phyloP scores from a whole-genome alignment of 1,284 basidiomycete species.

The Cutaneotrichosporon arboriforme region DNA sequence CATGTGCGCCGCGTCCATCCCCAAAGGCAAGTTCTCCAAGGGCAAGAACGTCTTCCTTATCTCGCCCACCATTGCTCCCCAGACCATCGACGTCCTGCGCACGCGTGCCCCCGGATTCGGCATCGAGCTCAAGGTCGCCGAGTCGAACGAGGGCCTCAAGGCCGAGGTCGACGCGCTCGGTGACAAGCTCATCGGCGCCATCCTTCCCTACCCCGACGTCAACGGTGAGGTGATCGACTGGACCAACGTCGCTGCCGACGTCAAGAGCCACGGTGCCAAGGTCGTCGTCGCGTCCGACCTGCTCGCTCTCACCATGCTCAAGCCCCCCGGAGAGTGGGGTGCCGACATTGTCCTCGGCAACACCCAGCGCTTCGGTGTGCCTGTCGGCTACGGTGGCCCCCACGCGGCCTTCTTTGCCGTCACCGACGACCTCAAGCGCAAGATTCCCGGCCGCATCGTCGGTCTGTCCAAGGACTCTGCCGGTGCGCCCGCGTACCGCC shows the following conservation, averaged over 20 bases:
- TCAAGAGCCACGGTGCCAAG: slow-evolving; percentile 72
- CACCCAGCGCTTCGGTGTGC: slow-evolving; percentile 86
- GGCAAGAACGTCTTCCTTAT: slow-evolving; percentile 81
- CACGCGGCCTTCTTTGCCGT: slow-evolving; percentile 96
- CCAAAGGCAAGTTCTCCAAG: slow-evolving; percentile 52
- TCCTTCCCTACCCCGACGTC: slow-evolving; percentile 90
- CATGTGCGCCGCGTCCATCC: slow-evolving; percentile 45
- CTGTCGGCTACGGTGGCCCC: slow-evolving; percentile 82
- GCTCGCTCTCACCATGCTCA: slow-evolving; percentile 84
- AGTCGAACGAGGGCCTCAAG: slow-evolving; percentile 48
- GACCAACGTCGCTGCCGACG: slow-evolving; percentile 59
- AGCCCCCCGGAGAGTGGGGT: slow-evolving; percentile 97
- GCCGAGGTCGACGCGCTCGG: slow-evolving; percentile 56
- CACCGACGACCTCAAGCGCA: slow-evolving; percentile 85
- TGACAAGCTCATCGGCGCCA: slow-evolving; percentile 67
- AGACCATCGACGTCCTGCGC: slow-evolving; percentile 77
- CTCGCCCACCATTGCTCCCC: slow-evolving; percentile 72
- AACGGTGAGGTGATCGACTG: slow-evolving; percentile 81
- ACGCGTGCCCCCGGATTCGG: slow-evolving; percentile 87
- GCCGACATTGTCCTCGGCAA: slow-evolving; percentile 95
- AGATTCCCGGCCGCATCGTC: slow-evolving; percentile 93
- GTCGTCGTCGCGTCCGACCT: slow-evolving; percentile 87
- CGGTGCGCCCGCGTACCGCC: slow-evolving; percentile 81
- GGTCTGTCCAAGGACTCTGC: slow-evolving; percentile 79
- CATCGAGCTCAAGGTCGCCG: slow-evolving; percentile 64